Conservation (phyloP, 2,329 filamentous ascomycete genomes). For the Fusarium cyanostomum region DNA sequence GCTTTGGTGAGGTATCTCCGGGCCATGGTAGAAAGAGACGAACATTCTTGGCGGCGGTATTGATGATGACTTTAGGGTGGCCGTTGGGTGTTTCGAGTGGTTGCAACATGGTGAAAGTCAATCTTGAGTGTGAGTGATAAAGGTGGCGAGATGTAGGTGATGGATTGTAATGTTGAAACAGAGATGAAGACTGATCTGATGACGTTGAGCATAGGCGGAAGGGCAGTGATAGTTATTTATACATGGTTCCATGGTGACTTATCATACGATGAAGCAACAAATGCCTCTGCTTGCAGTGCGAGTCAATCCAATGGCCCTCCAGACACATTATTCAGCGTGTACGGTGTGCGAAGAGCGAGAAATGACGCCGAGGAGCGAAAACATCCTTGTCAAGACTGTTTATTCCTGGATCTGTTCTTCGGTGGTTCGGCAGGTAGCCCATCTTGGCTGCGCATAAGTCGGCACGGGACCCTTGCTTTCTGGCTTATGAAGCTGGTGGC, state of each 20-base stretch:
- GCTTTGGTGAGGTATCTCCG: neutral
- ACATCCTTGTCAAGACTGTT: no score
- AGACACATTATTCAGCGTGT: neutral
- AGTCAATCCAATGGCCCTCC: neutral
- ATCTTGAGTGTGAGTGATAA: neutral
- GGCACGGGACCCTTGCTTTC: neutral
- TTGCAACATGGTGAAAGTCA: slow-evolving; percentile 10
- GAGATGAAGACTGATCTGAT: neutral
- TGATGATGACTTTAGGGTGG: slow-evolving; percentile 29
- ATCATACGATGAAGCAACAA: neutral
- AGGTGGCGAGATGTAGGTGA: neutral
- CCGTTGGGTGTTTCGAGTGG: slow-evolving; percentile 5
- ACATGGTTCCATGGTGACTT: neutral
- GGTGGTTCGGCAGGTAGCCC: neutral
- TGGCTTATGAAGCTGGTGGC: slow-evolving; percentile 24
- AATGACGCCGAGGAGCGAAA: neutral
- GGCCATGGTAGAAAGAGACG: neutral
- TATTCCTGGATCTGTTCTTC: no score
- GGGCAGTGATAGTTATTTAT: neutral
- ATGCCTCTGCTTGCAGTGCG: neutral
- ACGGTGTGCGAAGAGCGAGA: neutral
- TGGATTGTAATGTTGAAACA: neutral
- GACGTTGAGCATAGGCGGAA: neutral
- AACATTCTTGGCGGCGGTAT: slow-evolving; percentile 32
- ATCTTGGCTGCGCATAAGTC: neutral